Percentiles rank a stretch among this genome's conserved stretches.
These are phyloP conservation scores for Cladochytrium replicatum DNA, from an alignment of 192 early-diverging fungal species.

Conservation along the genomic window DNA sequence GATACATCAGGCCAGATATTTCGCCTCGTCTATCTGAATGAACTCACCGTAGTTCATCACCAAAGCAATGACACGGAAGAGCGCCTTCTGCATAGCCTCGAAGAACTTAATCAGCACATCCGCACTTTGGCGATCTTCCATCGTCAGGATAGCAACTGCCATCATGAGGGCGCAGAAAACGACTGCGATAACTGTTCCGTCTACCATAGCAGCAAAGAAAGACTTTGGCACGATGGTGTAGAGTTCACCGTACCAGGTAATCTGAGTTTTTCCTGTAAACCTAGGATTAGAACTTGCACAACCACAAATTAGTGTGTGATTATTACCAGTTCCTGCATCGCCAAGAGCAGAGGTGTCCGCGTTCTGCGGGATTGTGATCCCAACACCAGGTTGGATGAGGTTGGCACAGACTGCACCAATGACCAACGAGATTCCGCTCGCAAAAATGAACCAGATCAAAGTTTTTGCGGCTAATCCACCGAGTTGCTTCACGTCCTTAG, in stretches of 20 bases:
- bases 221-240: conserved; percentile 47
- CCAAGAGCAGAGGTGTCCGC: conserved; percentile 1
- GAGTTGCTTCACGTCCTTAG: conserved; percentile 9
- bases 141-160: conserved; percentile 24
- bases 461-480: not conserved
- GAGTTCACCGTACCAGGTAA: conserved; percentile 21
- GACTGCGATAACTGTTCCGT: too few relatives aligned
- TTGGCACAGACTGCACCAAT: conserved; percentile 51
- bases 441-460: not conserved
- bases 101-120: conserved; percentile 36
- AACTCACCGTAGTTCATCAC: too few relatives aligned
- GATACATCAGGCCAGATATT: not conserved
- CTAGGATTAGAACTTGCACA: conserved; percentile 38
- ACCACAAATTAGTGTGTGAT: conserved; percentile 38
- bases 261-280: conserved; percentile 33
- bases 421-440: conserved; percentile 50
- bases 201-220: too few relatives aligned
- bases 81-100: conserved; percentile 34
- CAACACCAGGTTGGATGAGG: conserved; percentile 41
- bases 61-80: conserved; percentile 45
- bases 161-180: too few relatives aligned
- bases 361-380: conserved; percentile 4
- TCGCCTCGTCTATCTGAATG: not conserved
- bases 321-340: not conserved
- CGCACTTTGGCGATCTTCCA: conserved; percentile 2